Percentiles rank a stretch among this genome's conserved stretches.
These are phyloP conservation scores for Tagetes patula DNA, from an alignment of 129 eudicot species.

Conservation along the genomic window DNA sequence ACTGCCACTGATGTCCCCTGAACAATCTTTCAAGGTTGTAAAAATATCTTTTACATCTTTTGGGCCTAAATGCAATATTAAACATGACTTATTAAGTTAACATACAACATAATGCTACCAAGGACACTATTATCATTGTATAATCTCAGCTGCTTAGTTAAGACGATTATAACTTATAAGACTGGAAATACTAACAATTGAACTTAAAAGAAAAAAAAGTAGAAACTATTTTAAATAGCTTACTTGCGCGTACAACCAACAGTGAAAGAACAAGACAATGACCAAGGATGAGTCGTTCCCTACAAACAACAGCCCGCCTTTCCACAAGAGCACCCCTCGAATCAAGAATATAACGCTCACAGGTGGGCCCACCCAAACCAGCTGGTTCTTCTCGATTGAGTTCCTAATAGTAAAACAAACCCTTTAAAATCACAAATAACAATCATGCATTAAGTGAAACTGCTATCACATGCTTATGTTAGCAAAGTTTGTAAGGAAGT, in stretches of 20 bases:
- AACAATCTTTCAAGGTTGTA: slow-evolving; percentile 55
- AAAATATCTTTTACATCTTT: slow-evolving; percentile 79
- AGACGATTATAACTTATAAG: neutral
- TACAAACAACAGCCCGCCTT: slow-evolving; percentile 84
- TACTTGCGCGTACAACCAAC: slow-evolving; percentile 88
- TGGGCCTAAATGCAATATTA: slow-evolving; percentile 49
- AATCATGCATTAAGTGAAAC: slow-evolving; percentile 12
- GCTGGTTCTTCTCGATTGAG: slow-evolving; percentile 90
- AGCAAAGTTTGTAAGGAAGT: neutral
- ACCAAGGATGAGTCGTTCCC: slow-evolving; percentile 92
- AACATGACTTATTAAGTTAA: neutral
- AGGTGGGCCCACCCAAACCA: slow-evolving; percentile 90
- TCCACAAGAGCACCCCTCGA: slow-evolving; percentile 92
- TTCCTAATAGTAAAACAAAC: slow-evolving; percentile 49
- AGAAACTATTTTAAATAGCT: slow-evolving; percentile 24
- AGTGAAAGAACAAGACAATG: slow-evolving; percentile 91
- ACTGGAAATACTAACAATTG: slow-evolving; percentile 6
- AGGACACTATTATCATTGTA: neutral
- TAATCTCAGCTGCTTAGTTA: slow-evolving; percentile 4
- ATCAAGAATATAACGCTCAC: slow-evolving; percentile 73
- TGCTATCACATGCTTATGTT: neutral
- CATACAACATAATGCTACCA: slow-evolving; percentile 6
- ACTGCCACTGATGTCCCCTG: slow-evolving; percentile 56
- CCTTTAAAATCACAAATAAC: slow-evolving; percentile 12
- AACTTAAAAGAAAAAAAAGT: slow-evolving; percentile 13